Percentiles rank a stretch among this genome's conserved stretches.
Evolutionary conservation across 1,284 basidiomycete genomes (phyloP).

Genomic region (Apiotrichum gamsii): DNA sequence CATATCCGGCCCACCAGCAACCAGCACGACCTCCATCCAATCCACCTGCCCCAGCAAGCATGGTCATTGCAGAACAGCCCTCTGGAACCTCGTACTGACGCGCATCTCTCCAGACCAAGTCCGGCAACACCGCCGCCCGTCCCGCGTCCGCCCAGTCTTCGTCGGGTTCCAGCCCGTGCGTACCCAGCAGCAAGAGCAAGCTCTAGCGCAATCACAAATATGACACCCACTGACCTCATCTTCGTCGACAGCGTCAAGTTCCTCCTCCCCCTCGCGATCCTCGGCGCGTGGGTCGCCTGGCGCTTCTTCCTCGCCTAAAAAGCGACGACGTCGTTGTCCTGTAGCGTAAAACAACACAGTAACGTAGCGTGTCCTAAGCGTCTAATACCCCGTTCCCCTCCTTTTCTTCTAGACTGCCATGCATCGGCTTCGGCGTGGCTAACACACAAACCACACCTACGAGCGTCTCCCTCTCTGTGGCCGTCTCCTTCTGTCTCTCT

Average conservation of each 20-base stretch:
- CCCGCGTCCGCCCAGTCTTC: neutral
- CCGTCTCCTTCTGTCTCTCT: neutral
- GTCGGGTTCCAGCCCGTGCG: neutral
- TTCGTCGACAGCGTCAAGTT: constrained; percentile 14
- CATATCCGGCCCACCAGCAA: too few species aligned
- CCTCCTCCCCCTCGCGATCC: constrained; percentile 39
- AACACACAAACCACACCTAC: neutral
- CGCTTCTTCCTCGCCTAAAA: constrained; percentile 41
- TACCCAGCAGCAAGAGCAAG: too few species aligned
- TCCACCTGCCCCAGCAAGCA: too few species aligned
- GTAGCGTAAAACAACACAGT: too few species aligned
- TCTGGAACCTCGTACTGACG: too few species aligned
- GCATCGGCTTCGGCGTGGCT: neutral
- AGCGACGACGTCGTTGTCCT: too few species aligned
- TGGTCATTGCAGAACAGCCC: too few species aligned
- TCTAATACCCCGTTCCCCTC: neutral
- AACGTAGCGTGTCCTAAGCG: neutral
- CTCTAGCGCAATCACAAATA: too few species aligned
- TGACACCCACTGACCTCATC: too few species aligned
- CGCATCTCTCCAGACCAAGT: neutral
- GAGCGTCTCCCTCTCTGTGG: too few species aligned
- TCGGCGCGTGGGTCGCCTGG: constrained; percentile 44
- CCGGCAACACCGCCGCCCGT: neutral
- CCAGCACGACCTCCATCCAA: too few species aligned
- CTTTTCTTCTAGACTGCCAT: constrained; percentile 6